Base-by-base conservation (phyloP, 2,329 filamentous ascomycete genomes). In the Penicillium psychrosexuale region DNA sequence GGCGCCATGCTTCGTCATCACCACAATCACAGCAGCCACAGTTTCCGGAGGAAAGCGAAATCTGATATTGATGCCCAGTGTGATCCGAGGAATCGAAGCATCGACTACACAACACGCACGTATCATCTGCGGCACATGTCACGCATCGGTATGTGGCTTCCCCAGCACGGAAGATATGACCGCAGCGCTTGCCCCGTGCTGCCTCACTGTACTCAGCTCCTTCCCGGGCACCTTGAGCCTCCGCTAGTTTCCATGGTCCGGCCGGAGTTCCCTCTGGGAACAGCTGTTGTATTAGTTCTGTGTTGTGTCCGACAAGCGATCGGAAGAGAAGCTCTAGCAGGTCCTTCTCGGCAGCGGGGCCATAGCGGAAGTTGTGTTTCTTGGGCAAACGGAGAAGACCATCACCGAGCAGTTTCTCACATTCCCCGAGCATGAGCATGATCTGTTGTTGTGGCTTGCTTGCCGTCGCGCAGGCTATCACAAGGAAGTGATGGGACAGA, bases 1-100 rank as follows among this genome's bases (percentile, higher is more conserved):
- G 80, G 69, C 86, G 86, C 93, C 95, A 99, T 11, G 94, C 95
- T 74, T 99, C 95, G 19, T 88, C 85, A 69, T 99, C 94, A 56
- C 94, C 94, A 70, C 94, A 99, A 74, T 99, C 94, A 74, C 94
- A 99, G 77, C 95, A 97, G 42, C 93, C 93, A 68, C 89, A 94
- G 69, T 97, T 96, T 7, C 93, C 93, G 2, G 89, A 85, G 1
- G 91, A 96, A 44, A 96, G 86, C 55, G 83, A 89, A 55, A 99
- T 91, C 66, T 89, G 88, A 52, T 97, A 92, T 77, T 91, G 90
- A 74, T 99, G 94, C 12, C 88, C 92, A 11, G 90, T 88, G 73
- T 99, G 94, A 69, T 99, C 93, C 37, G 93, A 97, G 27, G 91
- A 86, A 69, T 97, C 91, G 71, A 96, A 99, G 76, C 94, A 99